These are phyloP conservation scores for Takashimella tepidaria DNA, from an alignment of 1,284 basidiomycete species.

Conservation along the genomic window DNA sequence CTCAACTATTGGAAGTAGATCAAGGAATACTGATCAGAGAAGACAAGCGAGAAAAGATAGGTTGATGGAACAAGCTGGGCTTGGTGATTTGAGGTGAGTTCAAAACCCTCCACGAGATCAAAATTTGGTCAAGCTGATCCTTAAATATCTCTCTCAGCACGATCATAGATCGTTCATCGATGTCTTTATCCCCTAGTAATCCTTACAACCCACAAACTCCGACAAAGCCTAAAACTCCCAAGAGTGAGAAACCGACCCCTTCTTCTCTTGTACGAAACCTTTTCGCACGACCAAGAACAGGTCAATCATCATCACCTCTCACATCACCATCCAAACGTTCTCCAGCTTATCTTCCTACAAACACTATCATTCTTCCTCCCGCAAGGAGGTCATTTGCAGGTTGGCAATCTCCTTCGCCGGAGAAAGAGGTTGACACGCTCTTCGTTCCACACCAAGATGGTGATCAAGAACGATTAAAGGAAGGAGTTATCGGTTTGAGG, in stretches of 20 bases:
- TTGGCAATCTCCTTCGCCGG: slow-evolving; percentile 15
- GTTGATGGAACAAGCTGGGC: slow-evolving; percentile 34
- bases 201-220: slow-evolving; percentile 31
- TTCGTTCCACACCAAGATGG: neutral
- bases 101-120: no score
- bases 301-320: slow-evolving; percentile 13
- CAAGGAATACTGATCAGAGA: slow-evolving; percentile 11
- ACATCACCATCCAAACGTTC: slow-evolving; percentile 14
- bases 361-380: slow-evolving; percentile 29
- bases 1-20: slow-evolving; percentile 12
- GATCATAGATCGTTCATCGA: slow-evolving; percentile 35
- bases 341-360: slow-evolving; percentile 8
- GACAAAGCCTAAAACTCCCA: slow-evolving; percentile 24
- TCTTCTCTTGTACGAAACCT: slow-evolving; percentile 37
- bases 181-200: slow-evolving; percentile 28
- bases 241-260: slow-evolving; percentile 27
- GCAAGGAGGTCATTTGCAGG: slow-evolving; percentile 20
- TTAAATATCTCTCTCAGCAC: no score
- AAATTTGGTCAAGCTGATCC: no score
- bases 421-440: neutral
- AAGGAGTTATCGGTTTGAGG: neutral
- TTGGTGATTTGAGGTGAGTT: slow-evolving; percentile 39
- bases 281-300: slow-evolving; percentile 23
- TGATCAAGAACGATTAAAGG: neutral
- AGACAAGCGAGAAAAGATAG: slow-evolving; percentile 15